phyloP scores from a whole-genome alignment of 2,329 filamentous ascomycete genomes.

The Xylaria digitata region DNA sequence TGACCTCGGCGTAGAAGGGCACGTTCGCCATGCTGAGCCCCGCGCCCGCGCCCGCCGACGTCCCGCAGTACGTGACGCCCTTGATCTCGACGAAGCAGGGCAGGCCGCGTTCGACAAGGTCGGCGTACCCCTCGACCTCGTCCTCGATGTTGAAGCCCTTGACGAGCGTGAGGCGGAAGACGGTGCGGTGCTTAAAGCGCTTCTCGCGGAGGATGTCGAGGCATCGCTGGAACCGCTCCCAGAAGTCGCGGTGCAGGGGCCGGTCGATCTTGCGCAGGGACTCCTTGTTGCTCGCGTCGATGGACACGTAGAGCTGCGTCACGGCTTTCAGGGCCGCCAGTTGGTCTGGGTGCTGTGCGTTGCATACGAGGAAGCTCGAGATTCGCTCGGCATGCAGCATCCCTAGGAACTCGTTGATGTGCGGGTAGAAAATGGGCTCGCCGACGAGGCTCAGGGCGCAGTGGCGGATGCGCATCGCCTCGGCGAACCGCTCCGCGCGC shows the following conservation, averaged over 20 bases:
- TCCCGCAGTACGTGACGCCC: conserved; percentile 96
- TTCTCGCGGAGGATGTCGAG: conserved; percentile 88
- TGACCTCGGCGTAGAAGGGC: conserved; percentile 92
- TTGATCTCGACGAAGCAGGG: conserved; percentile 97
- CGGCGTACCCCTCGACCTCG: conserved; percentile 89
- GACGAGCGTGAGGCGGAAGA: conserved; percentile 93
- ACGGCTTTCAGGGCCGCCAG: conserved; percentile 84
- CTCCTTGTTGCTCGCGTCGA: conserved; percentile 92
- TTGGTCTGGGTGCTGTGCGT: conserved; percentile 94
- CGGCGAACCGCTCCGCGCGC: conserved; percentile 87
- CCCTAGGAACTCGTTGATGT: conserved; percentile 90
- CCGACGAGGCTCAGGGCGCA: conserved; percentile 93
- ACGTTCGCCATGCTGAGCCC: conserved; percentile 98
- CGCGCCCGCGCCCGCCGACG: conserved; percentile 82
- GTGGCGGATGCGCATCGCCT: conserved; percentile 92
- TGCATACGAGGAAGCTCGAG: conserved; percentile 95
- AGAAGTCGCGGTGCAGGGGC: conserved; percentile 94
- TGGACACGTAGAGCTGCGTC: conserved; percentile 95
- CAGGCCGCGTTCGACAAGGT: conserved; percentile 84
- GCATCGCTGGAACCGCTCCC: conserved; percentile 93
- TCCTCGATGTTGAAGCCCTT: conserved; percentile 99
- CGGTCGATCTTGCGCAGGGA: conserved; percentile 89
- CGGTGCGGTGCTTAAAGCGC: conserved; percentile 87
- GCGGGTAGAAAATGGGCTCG: conserved; percentile 98
- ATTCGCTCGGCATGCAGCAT: conserved; percentile 89